phyloP scores from a whole-genome alignment of 2,329 filamentous ascomycete genomes.

The Parastagonospora nodorum region DNA sequence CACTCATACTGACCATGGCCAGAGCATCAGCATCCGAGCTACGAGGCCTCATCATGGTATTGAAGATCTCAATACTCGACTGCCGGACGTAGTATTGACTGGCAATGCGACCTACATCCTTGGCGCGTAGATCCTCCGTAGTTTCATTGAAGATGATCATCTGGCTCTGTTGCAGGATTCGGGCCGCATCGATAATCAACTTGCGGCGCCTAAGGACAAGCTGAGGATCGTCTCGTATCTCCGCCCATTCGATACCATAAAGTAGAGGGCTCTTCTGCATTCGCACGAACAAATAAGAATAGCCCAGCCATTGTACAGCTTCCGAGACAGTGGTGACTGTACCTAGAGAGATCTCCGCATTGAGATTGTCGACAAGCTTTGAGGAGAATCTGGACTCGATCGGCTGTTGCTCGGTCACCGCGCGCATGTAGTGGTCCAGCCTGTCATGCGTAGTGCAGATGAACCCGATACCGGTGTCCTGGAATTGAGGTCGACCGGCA shows the following conservation, averaged over 20 bases:
- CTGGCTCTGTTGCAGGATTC: constrained; percentile 86
- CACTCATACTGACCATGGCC: constrained; percentile 96
- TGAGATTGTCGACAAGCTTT: constrained; percentile 94
- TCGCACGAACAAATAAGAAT: constrained; percentile 95
- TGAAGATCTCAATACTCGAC: constrained; percentile 94
- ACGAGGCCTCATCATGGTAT: constrained; percentile 85
- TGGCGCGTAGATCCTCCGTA: constrained; percentile 89
- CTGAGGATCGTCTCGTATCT: constrained; percentile 84
- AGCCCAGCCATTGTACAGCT: constrained; percentile 95
- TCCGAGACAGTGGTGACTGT: constrained; percentile 95
- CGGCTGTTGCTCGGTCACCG: constrained; percentile 92
- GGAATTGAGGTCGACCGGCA: constrained; percentile 95
- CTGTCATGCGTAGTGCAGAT: constrained; percentile 98
- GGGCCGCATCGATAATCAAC: constrained; percentile 85
- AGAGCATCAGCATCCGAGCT: constrained; percentile 90
- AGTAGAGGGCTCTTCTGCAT: constrained; percentile 91
- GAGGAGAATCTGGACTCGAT: constrained; percentile 97
- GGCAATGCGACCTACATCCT: constrained; percentile 94
- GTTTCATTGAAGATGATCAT: constrained; percentile 99
- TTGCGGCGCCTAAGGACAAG: constrained; percentile 85
- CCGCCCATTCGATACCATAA: constrained; percentile 94
- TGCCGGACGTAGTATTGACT: constrained; percentile 97
- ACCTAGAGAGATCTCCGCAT: constrained; percentile 90
- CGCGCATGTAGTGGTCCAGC: constrained; percentile 85
- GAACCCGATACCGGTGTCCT: constrained; percentile 96